These are phyloP conservation scores for Rubus parviflorus DNA, from an alignment of 306 rosid genomes.

Conservation along the genomic window DNA sequence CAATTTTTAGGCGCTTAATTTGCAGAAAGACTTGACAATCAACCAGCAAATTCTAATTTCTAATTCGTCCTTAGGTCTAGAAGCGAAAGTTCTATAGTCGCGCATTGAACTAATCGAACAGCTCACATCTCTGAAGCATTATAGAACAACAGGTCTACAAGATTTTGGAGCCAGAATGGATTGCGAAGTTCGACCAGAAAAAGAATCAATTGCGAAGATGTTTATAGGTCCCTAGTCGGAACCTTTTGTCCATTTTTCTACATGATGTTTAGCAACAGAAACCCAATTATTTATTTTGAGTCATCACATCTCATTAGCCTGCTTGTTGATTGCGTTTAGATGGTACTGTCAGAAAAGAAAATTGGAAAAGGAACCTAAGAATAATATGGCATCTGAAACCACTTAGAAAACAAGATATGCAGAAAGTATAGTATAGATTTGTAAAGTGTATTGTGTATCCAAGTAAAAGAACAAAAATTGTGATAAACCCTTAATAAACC, in stretches of 20 bases:
- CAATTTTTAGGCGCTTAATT: not conserved
- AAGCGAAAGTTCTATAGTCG: too few relatives aligned
- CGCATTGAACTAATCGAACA: too few relatives aligned
- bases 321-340: not conserved
- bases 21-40: not conserved
- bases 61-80: not conserved
- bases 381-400: not conserved
- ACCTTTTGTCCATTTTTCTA: not conserved
- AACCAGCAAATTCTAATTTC: not conserved
- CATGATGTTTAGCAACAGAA: not conserved
- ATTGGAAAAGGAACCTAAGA: not conserved
- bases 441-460: slow-evolving; percentile 20
- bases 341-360: not conserved
- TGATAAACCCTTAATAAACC: slow-evolving; percentile 11
- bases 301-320: not conserved
- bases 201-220: not conserved
- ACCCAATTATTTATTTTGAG: not conserved
- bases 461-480: not conserved
- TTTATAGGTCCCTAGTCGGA: not conserved
- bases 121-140: too few relatives aligned
- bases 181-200: not conserved
- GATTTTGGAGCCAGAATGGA: not conserved
- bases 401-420: not conserved
- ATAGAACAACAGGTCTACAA: not conserved
- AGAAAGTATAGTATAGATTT: not conserved